Conservation (phyloP, 305 asterid species). For the Withania somnifera region DNA sequence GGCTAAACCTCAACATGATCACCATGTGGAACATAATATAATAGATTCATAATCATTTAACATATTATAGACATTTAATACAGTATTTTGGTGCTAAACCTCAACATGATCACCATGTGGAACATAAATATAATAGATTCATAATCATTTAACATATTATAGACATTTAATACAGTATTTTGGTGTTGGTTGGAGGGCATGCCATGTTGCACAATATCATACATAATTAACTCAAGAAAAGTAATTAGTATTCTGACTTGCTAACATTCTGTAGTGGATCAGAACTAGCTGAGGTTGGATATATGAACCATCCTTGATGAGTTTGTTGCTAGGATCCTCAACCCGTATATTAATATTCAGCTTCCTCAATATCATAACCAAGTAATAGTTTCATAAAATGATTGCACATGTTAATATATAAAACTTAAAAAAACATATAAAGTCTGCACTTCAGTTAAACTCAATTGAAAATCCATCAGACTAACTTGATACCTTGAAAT, state of each 20-base stretch:
- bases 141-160: not conserved
- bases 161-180: not conserved
- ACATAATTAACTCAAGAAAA: not conserved
- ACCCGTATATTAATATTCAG: not conserved
- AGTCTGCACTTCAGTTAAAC: no score
- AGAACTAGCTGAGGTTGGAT: not conserved
- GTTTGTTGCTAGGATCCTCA: not conserved
- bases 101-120: not conserved
- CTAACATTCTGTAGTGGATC: not conserved
- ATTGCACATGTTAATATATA: not conserved
- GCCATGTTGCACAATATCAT: not conserved
- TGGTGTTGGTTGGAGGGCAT: not conserved
- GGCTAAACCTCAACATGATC: not conserved
- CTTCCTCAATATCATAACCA: not conserved
- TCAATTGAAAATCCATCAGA: no score
- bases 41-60: not conserved
- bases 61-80: not conserved
- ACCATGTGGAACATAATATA: not conserved
- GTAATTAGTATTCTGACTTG: not conserved
- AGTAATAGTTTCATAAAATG: not conserved
- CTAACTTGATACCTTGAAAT: no score
- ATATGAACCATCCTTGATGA: not conserved
- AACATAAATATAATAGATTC: not conserved
- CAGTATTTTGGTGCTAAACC: not conserved
- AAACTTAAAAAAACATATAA: no score